Evolutionary conservation across 768 basidiomycete species (phyloP).

Genomic region (Phaffia australis): DNA sequence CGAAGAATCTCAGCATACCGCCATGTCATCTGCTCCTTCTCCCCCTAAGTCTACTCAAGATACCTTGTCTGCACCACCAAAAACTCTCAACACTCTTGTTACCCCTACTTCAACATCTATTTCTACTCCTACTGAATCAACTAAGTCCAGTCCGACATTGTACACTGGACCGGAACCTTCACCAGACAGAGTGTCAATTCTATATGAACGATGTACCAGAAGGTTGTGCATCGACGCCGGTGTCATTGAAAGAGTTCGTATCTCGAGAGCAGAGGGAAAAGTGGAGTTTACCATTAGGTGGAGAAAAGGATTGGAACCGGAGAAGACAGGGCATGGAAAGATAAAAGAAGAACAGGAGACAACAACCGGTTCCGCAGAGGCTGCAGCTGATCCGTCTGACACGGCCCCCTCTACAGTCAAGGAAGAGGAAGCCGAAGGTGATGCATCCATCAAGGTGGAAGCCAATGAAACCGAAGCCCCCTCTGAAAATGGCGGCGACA

Average conservation of each 20-base stretch:
- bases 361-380: constrained; percentile 12
- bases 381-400: not conserved
- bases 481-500: not conserved
- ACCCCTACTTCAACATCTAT: not conserved
- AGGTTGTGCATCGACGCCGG: constrained; percentile 82
- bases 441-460: constrained; percentile 49
- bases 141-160: not conserved
- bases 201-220: constrained; percentile 79
- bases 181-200: constrained; percentile 63
- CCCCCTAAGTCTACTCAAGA: not conserved
- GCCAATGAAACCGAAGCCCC: not conserved
- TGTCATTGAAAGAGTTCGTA: constrained; percentile 65
- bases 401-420: constrained; percentile 17
- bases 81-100: not conserved
- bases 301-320: constrained; percentile 16
- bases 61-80: not conserved
- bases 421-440: constrained; percentile 18
- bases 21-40: not conserved
- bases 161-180: constrained; percentile 30
- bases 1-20: not conserved
- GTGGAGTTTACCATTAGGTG: constrained; percentile 61
- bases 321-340: constrained; percentile 19
- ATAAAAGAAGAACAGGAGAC: constrained; percentile 18
- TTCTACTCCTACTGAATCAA: not conserved
- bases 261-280: constrained; percentile 69